Evolutionary conservation across 495 filamentous ascomycete species (phyloP), one percentile per base, ranked within the genome.

Genomic region (Penicillium soppii): DNA sequence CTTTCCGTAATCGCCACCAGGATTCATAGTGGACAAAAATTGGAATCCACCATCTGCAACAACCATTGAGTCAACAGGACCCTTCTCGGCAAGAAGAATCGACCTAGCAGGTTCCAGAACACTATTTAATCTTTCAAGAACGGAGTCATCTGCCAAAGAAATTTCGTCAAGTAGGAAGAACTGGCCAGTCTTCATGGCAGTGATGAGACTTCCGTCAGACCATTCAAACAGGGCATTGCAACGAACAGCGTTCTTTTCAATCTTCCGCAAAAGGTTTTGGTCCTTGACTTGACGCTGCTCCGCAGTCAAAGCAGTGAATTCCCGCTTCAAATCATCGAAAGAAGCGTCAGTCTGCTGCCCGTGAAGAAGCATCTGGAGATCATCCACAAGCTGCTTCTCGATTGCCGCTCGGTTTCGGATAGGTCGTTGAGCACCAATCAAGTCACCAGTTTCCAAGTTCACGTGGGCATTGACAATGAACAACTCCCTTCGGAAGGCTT

Each of bases 1-100:
- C 64, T 99, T 99, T 47, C 95, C 95, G 65, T 96, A 97, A 61
- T 99, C 95, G 47, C 95, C 95, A 30, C 94, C 95, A 7, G 95
- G 95, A 56, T 99, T 99, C 95, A 99, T 99, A 2, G 95, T 99
- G 13, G 95, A 92, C 39, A 97, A 75, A 62, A 97, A 96, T 63
- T 97, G 92, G 69, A 97, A 99, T 1, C 88, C 91, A 22, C 85
- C 76, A n/a, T 78, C 67, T 17, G 87, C 95, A 30, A 79, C 76
- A 32, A 99, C 75, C 56, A 89, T 83, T 6, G 90, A 87, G 59
- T 94, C 84, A 26, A 85, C 76, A 1, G 88, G 80, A 0, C 94
- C 95, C 66, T 97, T 97, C 67, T 99, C 95, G 2, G 95, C 95
- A 16, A 99, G 81, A 10, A 96, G 76, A 23, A 99, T 82, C 1